Percentiles rank a stretch among this genome's conserved stretches.
phyloP scores from a whole-genome alignment of 2,329 filamentous ascomycete species.

The Epichloe glyceriae region DNA sequence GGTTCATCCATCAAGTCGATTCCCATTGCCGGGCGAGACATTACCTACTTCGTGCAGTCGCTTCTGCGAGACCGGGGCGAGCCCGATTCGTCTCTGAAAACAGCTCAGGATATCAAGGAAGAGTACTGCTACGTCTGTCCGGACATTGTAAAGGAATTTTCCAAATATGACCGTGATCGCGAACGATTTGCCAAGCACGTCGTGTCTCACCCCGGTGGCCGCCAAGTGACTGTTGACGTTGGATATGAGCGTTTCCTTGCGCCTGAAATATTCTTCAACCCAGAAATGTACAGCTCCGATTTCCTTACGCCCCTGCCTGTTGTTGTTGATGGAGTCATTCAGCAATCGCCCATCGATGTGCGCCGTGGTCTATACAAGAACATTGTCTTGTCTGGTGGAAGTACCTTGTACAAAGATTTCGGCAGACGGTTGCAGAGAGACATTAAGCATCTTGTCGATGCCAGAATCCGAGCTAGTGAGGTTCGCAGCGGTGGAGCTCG shows the following conservation, averaged over 20 bases:
- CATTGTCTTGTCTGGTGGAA: slow-evolving; percentile 94
- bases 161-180: slow-evolving; percentile 83
- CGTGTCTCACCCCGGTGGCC: slow-evolving; percentile 74
- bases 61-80: slow-evolving; percentile 91
- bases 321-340: slow-evolving; percentile 93
- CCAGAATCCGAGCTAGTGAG: slow-evolving; percentile 84
- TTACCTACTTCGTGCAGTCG: slow-evolving; percentile 97
- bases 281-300: slow-evolving; percentile 97
- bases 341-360: slow-evolving; percentile 95
- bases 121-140: slow-evolving; percentile 98
- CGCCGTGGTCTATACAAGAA: slow-evolving; percentile 98
- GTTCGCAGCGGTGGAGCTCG: slow-evolving; percentile 80
- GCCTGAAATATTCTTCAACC: slow-evolving; percentile 99
- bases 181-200: slow-evolving; percentile 84
- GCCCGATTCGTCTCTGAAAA: slow-evolving; percentile 92
- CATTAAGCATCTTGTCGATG: slow-evolving; percentile 91
- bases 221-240: slow-evolving; percentile 75
- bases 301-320: slow-evolving; percentile 90
- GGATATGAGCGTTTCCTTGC: slow-evolving; percentile 97
- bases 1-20: slow-evolving; percentile 99
- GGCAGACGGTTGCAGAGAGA: slow-evolving; percentile 90
- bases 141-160: slow-evolving; percentile 97
- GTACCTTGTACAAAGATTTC: slow-evolving; percentile 97
- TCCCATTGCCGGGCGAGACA: slow-evolving; percentile 92
- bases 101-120: slow-evolving; percentile 95